Evolutionary conservation across 192 early-diverging fungal genomes (phyloP), one percentile per base, ranked within the genome.

Genomic region (Backusella psychrophila): DNA sequence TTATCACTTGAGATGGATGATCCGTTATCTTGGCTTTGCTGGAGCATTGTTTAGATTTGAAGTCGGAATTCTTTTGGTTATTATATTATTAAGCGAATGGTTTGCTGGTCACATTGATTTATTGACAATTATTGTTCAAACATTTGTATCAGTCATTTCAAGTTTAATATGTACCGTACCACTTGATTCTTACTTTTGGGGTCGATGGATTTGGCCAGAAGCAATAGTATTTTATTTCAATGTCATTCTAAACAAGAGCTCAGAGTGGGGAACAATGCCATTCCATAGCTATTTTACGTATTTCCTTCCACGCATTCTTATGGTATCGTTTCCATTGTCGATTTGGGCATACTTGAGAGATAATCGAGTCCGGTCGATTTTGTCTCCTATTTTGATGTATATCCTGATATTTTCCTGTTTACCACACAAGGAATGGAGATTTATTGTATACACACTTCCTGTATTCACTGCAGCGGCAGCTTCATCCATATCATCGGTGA

Each of bases 391-490:
- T 3, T 9, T 87, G 4, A 78, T 84, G 1, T 94, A 90, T 73
- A 85, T 96, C 12, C 66, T 75, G 3, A 34, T 89, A 4, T 94
- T 95, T 69, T 96, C 95, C 19, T 84, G 89, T 33, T 85, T 96
- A 42, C 87, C 88, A 14, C 97, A 99, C 82, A 99, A 99, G 81
- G 97, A 99, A 77, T 97, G 95, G 95, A 86, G 97, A 15, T 99
- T 99, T 79, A 88, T 99, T 1, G 80, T 97, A 3, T 95, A 96
- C 31, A 87, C 89, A 15, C 85, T 99, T 14, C 96, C 96, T 0
- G 75, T 98, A 3, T 76, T 95, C 67, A 96, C 96, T 72, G 42
- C 89, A 4, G 89, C 87, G 69, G 94, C 94, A 6, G 93, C 90
- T 0, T 69, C 86, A 15, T 83, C 78, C 5, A 72, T 91, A 6